These are phyloP conservation scores for Backusella westeae DNA, from an alignment of 192 early-diverging fungal genomes.

Conservation along the genomic window DNA sequence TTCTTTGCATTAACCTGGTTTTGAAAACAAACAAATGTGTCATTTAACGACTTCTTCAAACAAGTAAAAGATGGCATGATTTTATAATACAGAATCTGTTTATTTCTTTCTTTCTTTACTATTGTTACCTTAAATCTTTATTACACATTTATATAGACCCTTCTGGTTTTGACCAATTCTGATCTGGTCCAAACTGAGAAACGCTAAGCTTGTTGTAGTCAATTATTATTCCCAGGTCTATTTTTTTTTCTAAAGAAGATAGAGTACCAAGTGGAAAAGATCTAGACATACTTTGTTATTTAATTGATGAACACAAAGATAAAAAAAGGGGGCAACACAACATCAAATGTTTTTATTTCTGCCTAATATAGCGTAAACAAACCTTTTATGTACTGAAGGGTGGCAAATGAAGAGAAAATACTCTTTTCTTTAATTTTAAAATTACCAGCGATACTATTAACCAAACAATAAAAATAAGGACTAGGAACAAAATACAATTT, in stretches of 20 bases:
- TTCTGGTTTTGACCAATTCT: too few relatives aligned
- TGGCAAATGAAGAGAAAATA: too few relatives aligned
- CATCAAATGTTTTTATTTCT: not conserved
- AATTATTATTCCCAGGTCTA: not conserved
- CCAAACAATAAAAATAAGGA: too few relatives aligned
- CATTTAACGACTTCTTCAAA: not conserved
- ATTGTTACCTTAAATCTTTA: too few relatives aligned
- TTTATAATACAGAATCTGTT: too few relatives aligned
- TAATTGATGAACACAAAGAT: not conserved
- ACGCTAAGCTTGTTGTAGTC: not conserved
- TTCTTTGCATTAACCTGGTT: not conserved
- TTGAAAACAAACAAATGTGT: not conserved
- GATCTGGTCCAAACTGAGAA: not conserved
- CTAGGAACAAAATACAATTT: too few relatives aligned
- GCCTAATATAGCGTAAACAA: not conserved
- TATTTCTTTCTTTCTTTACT: too few relatives aligned
- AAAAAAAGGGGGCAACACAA: not conserved
- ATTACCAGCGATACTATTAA: too few relatives aligned
- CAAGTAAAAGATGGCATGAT: not conserved
- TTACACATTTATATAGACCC: too few relatives aligned
- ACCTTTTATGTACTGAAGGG: too few relatives aligned
- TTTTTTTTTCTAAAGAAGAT: not conserved
- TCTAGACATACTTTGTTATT: not conserved
- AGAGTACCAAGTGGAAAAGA: not conserved
- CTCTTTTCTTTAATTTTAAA: too few relatives aligned